These are phyloP conservation scores for Strobilomyces echinocephalus DNA, from an alignment of 768 basidiomycete genomes.

Conservation along the genomic window DNA sequence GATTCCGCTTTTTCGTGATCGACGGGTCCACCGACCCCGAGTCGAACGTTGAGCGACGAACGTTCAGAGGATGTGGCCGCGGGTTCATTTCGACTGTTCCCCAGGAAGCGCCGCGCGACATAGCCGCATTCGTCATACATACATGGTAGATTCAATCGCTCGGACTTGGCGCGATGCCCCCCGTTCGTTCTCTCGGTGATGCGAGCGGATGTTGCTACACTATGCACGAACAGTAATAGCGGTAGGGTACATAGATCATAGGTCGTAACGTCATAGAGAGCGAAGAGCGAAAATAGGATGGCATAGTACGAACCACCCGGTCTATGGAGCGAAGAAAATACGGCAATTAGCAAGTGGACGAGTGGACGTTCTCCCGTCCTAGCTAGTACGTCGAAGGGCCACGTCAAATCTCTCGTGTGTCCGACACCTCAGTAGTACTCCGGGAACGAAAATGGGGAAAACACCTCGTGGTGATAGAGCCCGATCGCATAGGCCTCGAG, in stretches of 20 bases:
- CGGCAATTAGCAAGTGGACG: not conserved
- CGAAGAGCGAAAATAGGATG: no score
- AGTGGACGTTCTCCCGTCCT: not conserved
- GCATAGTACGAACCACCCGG: not conserved
- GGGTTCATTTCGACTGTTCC: no score
- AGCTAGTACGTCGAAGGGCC: not conserved
- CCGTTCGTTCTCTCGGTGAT: no score
- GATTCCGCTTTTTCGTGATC: no score
- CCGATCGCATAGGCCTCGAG: constrained; percentile 30
- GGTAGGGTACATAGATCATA: constrained; percentile 2
- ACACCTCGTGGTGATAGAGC: constrained; percentile 25
- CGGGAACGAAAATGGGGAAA: constrained; percentile 17
- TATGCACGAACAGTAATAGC: not conserved
- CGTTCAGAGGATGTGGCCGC: no score
- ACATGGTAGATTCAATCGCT: no score
- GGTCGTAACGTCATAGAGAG: not conserved
- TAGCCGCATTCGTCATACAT: no score
- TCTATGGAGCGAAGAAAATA: constrained; percentile 3
- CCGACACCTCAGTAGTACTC: constrained; percentile 14
- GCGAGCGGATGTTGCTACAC: not conserved
- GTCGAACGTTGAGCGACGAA: no score
- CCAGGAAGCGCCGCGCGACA: no score
- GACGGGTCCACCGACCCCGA: no score
- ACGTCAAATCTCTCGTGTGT: not conserved
- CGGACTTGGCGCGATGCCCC: no score